These are phyloP conservation scores for Solanum pinnatisectum DNA, from an alignment of 257 asterid species.

Conservation along the genomic window DNA sequence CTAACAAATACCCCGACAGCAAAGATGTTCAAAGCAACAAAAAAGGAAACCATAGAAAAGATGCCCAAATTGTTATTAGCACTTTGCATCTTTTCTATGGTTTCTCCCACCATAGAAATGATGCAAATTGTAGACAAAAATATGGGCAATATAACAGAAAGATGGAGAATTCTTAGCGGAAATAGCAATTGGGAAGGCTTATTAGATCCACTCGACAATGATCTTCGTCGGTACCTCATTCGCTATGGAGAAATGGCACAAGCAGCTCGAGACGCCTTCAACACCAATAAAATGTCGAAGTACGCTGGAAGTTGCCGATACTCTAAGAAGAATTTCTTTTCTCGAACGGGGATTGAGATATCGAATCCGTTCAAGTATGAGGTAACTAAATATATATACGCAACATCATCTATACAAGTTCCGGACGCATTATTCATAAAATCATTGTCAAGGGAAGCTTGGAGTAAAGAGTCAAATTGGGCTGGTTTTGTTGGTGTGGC, in stretches of 20 bases:
- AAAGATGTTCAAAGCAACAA: not conserved
- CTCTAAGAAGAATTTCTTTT: constrained; percentile 16
- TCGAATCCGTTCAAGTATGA: constrained; percentile 27
- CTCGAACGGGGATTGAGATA: constrained; percentile 22
- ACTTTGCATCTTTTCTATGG: not conserved
- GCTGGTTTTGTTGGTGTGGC: constrained; percentile 56
- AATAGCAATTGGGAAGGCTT: constrained; percentile 34
- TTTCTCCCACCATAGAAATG: not conserved
- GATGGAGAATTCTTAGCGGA: constrained; percentile 50
- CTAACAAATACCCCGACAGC: not conserved
- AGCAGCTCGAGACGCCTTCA: constrained; percentile 47
- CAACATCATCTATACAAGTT: constrained; percentile 28
- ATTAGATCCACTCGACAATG: constrained; percentile 45
- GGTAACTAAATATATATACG: constrained; percentile 37
- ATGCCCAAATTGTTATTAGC: not conserved
- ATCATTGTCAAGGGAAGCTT: constrained; percentile 13
- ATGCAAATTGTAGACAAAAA: not conserved
- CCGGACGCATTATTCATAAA: constrained; percentile 34
- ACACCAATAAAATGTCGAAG: constrained; percentile 19
- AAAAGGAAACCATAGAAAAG: not conserved
- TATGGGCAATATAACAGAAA: constrained; percentile 17
- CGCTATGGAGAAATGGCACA: constrained; percentile 49
- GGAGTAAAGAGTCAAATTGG: constrained; percentile 37
- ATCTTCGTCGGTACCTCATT: constrained; percentile 33
- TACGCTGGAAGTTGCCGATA: constrained; percentile 22